phyloP scores from a whole-genome alignment of 2,329 filamentous ascomycete species.

The Penicillium sp. region DNA sequence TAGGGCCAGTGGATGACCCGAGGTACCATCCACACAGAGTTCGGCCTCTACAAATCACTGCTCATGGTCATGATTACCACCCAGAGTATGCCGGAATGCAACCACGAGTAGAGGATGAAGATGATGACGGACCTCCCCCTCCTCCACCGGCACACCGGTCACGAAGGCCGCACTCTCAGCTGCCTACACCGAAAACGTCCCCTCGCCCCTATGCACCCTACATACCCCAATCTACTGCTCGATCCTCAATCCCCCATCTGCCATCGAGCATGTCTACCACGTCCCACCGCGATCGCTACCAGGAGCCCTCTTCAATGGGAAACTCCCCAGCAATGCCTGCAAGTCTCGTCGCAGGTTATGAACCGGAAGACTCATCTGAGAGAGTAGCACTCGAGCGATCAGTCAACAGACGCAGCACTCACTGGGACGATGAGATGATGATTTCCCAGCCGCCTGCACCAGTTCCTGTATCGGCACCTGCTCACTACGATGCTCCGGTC shows the following conservation, averaged over 20 bases:
- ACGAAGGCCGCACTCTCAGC: slow-evolving; percentile 27
- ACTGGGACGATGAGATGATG: slow-evolving; percentile 29
- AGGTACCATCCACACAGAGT: slow-evolving; percentile 27
- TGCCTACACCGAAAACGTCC: slow-evolving; percentile 27
- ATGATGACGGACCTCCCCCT: slow-evolving; percentile 38
- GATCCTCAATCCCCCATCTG: neutral
- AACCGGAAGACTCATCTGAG: slow-evolving; percentile 33
- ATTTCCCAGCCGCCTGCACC: slow-evolving; percentile 22
- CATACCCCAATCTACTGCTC: slow-evolving; percentile 21
- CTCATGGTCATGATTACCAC: slow-evolving; percentile 32
- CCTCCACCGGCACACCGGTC: slow-evolving; percentile 39
- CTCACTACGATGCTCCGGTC: slow-evolving; percentile 21
- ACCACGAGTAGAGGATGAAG: slow-evolving; percentile 48
- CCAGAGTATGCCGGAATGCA: slow-evolving; percentile 46
- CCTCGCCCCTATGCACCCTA: slow-evolving; percentile 27
- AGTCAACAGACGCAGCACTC: slow-evolving; percentile 27
- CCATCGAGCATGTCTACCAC: slow-evolving; percentile 1
- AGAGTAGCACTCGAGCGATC: slow-evolving; percentile 29
- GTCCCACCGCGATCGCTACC: neutral
- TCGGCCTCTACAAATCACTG: slow-evolving; percentile 25
- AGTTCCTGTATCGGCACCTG: slow-evolving; percentile 15
- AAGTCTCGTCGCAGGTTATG: slow-evolving; percentile 44
- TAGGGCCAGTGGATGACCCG: slow-evolving; percentile 19
- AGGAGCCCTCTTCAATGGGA: slow-evolving; percentile 14
- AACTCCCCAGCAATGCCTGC: slow-evolving; percentile 36